A percentile compares a stretch with the other conserved stretches of the same genome.
Conservation (phyloP, 331 rosid genomes). For the Saraca asoca region DNA sequence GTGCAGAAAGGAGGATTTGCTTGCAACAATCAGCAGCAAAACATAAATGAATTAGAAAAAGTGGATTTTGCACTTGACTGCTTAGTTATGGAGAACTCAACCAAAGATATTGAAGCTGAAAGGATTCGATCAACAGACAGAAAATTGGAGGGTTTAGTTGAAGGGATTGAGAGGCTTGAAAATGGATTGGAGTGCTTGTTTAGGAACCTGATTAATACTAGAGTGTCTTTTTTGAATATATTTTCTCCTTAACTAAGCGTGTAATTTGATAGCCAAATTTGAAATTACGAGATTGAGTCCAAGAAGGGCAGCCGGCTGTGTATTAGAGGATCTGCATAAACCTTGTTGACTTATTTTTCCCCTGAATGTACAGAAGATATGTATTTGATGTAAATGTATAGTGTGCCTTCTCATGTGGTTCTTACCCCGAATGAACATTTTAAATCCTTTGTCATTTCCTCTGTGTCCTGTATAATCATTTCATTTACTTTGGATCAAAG, state of each 20-base stretch:
- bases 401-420: too few relatives aligned
- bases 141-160: slow-evolving; percentile 55
- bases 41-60: slow-evolving; percentile 53
- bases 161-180: slow-evolving; percentile 51
- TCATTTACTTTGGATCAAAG: too few relatives aligned
- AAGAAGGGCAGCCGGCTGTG: too few relatives aligned
- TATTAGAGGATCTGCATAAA: too few relatives aligned
- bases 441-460: too few relatives aligned
- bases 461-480: too few relatives aligned
- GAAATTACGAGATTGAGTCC: too few relatives aligned
- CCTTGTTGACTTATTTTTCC: too few relatives aligned
- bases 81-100: slow-evolving; percentile 31
- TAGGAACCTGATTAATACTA: slow-evolving; percentile 60
- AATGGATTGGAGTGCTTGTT: slow-evolving; percentile 62
- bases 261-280: too few relatives aligned
- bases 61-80: slow-evolving; percentile 54
- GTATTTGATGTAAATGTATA: too few relatives aligned
- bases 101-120: slow-evolving; percentile 40
- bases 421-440: too few relatives aligned
- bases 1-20: slow-evolving; percentile 50
- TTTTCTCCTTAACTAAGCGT: slow-evolving; percentile 45
- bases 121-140: slow-evolving; percentile 48
- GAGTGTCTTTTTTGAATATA: slow-evolving; percentile 66
- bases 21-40: slow-evolving; percentile 30
- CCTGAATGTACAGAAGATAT: too few relatives aligned